These are phyloP conservation scores for Globisporangium heterothallicum DNA, from an alignment of 352 stramenopile genomes.

Conservation along the genomic window DNA sequence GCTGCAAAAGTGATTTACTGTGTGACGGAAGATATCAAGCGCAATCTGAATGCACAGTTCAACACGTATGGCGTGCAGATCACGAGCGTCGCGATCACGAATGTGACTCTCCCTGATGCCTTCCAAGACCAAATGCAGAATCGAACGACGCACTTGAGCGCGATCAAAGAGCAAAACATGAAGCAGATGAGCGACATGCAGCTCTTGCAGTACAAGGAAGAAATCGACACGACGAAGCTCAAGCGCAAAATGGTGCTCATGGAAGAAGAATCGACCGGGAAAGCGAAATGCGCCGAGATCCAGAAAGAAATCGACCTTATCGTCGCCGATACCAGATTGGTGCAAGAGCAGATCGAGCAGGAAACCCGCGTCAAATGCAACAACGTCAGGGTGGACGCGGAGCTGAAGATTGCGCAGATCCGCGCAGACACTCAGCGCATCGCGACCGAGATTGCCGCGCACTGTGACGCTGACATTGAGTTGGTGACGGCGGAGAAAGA, in stretches of 20 bases:
- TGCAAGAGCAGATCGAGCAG: slow-evolving; percentile 49
- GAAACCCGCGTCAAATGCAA: slow-evolving; percentile 42
- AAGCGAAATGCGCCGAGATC: slow-evolving; percentile 47
- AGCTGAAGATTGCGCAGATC: slow-evolving; percentile 40
- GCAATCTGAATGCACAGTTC: slow-evolving; percentile 64
- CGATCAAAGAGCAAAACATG: slow-evolving; percentile 75
- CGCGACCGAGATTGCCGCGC: slow-evolving; percentile 27
- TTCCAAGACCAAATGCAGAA: slow-evolving; percentile 68
- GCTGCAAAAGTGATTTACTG: slow-evolving; percentile 31
- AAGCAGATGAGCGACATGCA: slow-evolving; percentile 80
- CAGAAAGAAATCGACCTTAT: slow-evolving; percentile 59
- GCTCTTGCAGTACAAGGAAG: slow-evolving; percentile 50
- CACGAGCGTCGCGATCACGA: slow-evolving; percentile 21
- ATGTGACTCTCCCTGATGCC: slow-evolving; percentile 29
- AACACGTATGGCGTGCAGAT: slow-evolving; percentile 36
- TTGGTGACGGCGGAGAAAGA: slow-evolving; percentile 34
- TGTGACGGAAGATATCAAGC: slow-evolving; percentile 64
- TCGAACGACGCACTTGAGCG: slow-evolving; percentile 57
- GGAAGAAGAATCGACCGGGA: slow-evolving; percentile 59
- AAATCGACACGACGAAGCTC: slow-evolving; percentile 49
- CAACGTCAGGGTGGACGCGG: slow-evolving; percentile 35
- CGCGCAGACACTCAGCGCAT: slow-evolving; percentile 43
- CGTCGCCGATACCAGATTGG: slow-evolving; percentile 36
- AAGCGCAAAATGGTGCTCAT: slow-evolving; percentile 44
- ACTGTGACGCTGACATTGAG: slow-evolving; percentile 40